A percentile compares a stretch with the other conserved stretches of the same genome.
phyloP scores from a whole-genome alignment of 177 flowering plant genomes.

The Tripterygium wilfordii region DNA sequence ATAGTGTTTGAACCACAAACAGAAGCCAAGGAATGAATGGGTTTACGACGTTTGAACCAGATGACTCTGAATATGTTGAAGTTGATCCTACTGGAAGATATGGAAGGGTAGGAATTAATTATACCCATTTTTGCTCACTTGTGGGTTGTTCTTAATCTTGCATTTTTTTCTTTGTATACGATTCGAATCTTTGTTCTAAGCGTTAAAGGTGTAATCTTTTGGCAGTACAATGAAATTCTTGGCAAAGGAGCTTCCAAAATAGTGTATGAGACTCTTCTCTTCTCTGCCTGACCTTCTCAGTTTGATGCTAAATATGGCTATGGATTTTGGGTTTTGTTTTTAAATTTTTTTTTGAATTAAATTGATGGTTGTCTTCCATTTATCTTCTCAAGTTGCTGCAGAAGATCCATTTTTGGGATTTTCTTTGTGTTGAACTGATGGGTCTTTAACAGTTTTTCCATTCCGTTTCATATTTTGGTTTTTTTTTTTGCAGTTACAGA shows the following conservation, averaged over 20 bases:
- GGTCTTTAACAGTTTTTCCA: neutral
- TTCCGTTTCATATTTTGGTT: slow-evolving; percentile 4
- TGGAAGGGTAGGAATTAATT: slow-evolving; percentile 78
- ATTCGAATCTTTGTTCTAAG: neutral
- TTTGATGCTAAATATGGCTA: no score
- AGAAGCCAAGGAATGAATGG: slow-evolving; percentile 26
- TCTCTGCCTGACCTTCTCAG: neutral
- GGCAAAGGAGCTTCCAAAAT: slow-evolving; percentile 90
- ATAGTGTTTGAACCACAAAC: neutral
- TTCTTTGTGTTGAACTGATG: neutral
- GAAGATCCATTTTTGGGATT: neutral
- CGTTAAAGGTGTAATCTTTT: neutral
- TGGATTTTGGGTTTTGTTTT: slow-evolving; percentile 2
- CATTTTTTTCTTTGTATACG: slow-evolving; percentile 1
- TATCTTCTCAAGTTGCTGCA: neutral
- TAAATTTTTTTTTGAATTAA: neutral
- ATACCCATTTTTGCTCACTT: neutral
- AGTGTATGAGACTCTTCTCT: slow-evolving; percentile 47
- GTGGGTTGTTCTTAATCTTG: neutral
- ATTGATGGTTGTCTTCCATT: neutral
- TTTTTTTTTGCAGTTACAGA: slow-evolving; percentile 55
- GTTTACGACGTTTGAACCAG: slow-evolving; percentile 23
- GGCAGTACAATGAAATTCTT: slow-evolving; percentile 78
- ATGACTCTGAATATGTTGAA: slow-evolving; percentile 59
- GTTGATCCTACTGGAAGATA: slow-evolving; percentile 95